Base-by-base conservation (phyloP, 306 rosid species). In the Ormosia emarginata region DNA sequence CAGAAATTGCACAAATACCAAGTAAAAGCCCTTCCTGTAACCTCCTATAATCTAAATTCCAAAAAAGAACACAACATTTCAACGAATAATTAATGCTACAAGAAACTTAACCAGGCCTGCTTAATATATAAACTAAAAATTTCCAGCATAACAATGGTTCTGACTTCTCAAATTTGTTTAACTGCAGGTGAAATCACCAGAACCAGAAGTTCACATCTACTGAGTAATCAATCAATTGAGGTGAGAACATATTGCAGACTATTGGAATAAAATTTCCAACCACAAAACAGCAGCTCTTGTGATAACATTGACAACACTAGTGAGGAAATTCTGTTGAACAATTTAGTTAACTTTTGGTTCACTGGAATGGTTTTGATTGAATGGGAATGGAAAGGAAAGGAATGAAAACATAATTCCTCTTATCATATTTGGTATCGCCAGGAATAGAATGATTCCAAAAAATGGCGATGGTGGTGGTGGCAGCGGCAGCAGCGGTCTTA, bases 41-140 rank as follows among this genome's bases (percentile, higher is more conserved):
- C 49, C 37, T 76, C 70, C 68, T 39, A 40, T 8, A 29, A 85
- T 71, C 59, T 40, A 46, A 56, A 80, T 40, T 32, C 49, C 82
- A 32, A 81, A 32, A 15, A 65, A 74, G 40, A 83, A 17, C 40
- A 41, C 6, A 39, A 29, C 17, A 43, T 11, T 63, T 12, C 15
- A 49, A 50, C 12, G 50, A 65, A 40, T 57, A 69, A 58, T 14
- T 8, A 61, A 71, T 69, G 47, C 33, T 79, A 43, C 5, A 43
- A 68, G 47, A 80, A 79, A 81, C 57, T 14, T 55, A 11, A n/a
- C 36, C 82, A 37, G 32, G 47, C 30, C 41, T 52, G 53, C 69
- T 80, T n/a, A 49, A 41, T 63, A 39, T 40, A 50, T 33, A 40
- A 84, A 56, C 32, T 2, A 1, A 13, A 17, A 67, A 57, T 12